Evolutionary conservation across 2,329 filamentous ascomycete species (phyloP), one percentile per base, ranked within the genome.

Genomic region (Pseudogymnoascus sp.): DNA sequence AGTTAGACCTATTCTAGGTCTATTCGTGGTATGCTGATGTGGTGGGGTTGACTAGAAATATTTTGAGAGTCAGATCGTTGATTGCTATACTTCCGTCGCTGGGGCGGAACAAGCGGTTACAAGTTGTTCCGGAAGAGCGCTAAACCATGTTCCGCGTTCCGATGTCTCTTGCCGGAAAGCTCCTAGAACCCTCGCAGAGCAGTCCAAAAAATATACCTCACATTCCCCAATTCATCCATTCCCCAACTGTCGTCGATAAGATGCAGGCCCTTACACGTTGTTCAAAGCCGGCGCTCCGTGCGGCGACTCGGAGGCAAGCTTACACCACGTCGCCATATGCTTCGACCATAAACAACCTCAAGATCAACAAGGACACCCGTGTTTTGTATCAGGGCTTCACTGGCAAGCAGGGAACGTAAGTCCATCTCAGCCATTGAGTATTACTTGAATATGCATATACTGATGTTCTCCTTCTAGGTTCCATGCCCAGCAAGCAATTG

Each of bases 371-470:
- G 76, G 88, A 97, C 70, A 99, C 95, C 72, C 96, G 95, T 82
- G 91, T 99, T 70, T 82, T 97, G 73, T 97, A 86, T 82, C 95
- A 99, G 81, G 95, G 95, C 70, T 97, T 97, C 79, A 97, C 93
- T 64, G 93, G 93, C 76, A 95, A 91, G 83, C 92, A 96, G 84
- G 91, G 91, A 88, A 93, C 89, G 89, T 92, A 78, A 79, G 88
- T 87, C 62, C 50, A 60, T 59, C 26, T n/a, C 21, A 33, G 11
- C 31, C 50, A 56, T 56, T 56, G 50, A 21, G 40, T 31, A 56
- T 40, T 47, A 40, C 61, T 62, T 35, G 50, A 59, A 64, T 29
- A 19, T 2, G n/a, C 42, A 7, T 50, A 21, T 66, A 56, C 67
- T 74, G 69, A 77, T 77, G 68, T 76, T 68, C 53, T 64, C 67